Evolutionary conservation across 2,329 filamentous ascomycete genomes (phyloP).

Genomic region (Juglanconis sp.): DNA sequence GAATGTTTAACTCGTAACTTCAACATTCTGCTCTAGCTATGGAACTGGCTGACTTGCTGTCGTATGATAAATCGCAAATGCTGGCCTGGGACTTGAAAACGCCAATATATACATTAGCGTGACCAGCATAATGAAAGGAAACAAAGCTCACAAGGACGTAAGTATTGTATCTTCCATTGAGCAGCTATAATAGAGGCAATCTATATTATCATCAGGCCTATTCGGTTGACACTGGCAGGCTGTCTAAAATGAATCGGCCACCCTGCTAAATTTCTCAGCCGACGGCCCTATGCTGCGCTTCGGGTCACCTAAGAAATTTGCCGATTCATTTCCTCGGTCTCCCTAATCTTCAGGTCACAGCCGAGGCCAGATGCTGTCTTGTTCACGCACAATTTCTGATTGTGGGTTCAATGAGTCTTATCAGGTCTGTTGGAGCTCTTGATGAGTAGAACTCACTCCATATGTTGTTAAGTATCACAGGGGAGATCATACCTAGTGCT

Average conservation of each 20-base stretch:
- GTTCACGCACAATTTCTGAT: neutral
- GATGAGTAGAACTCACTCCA: neutral
- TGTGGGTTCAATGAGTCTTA: neutral
- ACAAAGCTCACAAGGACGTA: neutral
- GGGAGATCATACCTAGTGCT: too few species aligned
- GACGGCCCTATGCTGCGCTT: too few species aligned
- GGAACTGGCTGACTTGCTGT: neutral
- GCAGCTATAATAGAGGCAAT: neutral
- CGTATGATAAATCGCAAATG: neutral
- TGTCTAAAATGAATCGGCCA: too few species aligned
- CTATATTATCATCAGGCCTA: neutral
- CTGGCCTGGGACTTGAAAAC: neutral
- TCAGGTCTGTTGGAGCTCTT: neutral
- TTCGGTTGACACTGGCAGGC: neutral
- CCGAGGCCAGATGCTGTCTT: neutral
- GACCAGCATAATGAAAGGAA: neutral
- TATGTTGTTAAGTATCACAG: neutral
- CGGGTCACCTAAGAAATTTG: too few species aligned
- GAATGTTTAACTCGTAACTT: too few species aligned
- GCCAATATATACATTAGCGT: neutral
- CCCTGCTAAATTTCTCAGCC: too few species aligned
- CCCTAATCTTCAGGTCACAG: too few species aligned
- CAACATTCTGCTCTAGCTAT: neutral
- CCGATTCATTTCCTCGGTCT: too few species aligned
- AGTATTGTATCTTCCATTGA: neutral